Evolutionary conservation across 2,329 filamentous ascomycete genomes (phyloP), one percentile per base, ranked within the genome.

Genomic region (Neonectria punicea): DNA sequence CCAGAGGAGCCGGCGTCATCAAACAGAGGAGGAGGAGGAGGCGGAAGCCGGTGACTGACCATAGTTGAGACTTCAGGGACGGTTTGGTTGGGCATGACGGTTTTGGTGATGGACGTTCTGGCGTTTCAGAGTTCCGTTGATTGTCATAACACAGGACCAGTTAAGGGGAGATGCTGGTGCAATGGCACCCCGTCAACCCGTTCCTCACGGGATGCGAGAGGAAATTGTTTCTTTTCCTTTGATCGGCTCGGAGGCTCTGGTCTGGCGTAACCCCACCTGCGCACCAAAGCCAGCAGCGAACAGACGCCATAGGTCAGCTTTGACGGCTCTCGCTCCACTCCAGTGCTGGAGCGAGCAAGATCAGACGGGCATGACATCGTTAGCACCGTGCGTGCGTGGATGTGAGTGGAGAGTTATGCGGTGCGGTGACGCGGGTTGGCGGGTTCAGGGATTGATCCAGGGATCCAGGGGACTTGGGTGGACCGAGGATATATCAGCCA

Each of bases 71-170:
- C 36, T n/a, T 43, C 16, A 43, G 39, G 18, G 50, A 50, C 41
- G 49, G 25, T 25, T 25, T 47, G 36, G 18, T 57, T 32, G 25
- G 20, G 25, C 25, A 25, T 25, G 25, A 5, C 25, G 25, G 5
- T 25, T 25, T 25, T 25, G 25, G 25, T 25, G 68, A 73, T 72
- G 57, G 65, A 56, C 66, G 53, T 62, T 56, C 63, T 67, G 71
- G 55, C 57, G 71, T 73, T 73, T 73, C 71, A 73, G 64, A 65
- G 53, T 65, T 65, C 36, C 34, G 34, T 41, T 50, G 34, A 58
- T 32, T 47, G 28, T 32, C 47, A 41, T 30, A 30, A 16, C 47
- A 41, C 30, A 30, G 28, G 30, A 30, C 30, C 32, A 41, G 54
- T 36, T 39, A 32, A 46, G 32, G 25, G 41, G 36, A 25, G 14